phyloP scores from a whole-genome alignment of 805 yeast genomes.

The Starmerella roubikii region DNA sequence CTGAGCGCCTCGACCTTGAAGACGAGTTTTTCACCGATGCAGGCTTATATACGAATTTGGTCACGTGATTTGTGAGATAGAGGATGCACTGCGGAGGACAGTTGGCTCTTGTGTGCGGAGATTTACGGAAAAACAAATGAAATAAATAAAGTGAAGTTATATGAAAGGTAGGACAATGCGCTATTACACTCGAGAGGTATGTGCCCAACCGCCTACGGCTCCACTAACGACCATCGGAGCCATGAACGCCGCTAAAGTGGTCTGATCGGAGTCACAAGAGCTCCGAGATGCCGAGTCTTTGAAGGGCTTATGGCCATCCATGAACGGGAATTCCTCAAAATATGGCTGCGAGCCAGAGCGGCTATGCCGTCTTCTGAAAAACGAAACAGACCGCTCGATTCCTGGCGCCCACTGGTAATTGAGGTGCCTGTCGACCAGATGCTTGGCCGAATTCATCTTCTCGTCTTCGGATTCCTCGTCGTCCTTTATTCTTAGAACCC shows the following conservation, averaged over 20 bases:
- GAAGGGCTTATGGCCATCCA: slow-evolving; percentile 4
- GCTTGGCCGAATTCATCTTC: slow-evolving; percentile 3
- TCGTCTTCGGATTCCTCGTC: neutral
- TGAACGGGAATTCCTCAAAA: neutral
- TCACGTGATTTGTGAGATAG: no score
- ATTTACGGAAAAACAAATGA: no score
- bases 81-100: no score
- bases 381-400: slow-evolving; percentile 29
- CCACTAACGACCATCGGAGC: slow-evolving; percentile 46
- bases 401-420: slow-evolving; percentile 30
- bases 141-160: no score
- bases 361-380: no score
- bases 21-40: no score
- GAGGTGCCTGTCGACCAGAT: slow-evolving; percentile 9
- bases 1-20: slow-evolving; percentile 25
- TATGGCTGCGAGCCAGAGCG: no score
- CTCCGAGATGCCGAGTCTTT: slow-evolving; percentile 7
- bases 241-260: slow-evolving; percentile 26
- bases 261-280: slow-evolving; percentile 11
- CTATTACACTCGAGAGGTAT: slow-evolving; percentile 2
- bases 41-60: no score
- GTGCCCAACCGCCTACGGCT: slow-evolving; percentile 37
- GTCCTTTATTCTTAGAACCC: no score
- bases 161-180: no score
- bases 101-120: no score